Conservation (phyloP, 2,329 filamentous ascomycete genomes). For the Fusarium veterinarium region DNA sequence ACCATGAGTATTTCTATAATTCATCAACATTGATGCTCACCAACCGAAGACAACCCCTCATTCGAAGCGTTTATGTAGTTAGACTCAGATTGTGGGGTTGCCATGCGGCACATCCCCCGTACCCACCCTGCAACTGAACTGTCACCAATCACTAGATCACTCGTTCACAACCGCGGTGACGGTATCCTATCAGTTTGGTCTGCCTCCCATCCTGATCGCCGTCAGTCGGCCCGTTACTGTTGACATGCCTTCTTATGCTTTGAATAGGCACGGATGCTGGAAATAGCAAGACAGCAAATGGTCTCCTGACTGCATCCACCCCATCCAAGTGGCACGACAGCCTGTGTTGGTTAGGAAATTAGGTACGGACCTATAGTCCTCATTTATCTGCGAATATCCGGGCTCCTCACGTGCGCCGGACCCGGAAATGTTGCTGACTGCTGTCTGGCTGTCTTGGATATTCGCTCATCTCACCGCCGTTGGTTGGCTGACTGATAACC, state of each 20-base stretch:
- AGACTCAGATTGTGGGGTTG: slow-evolving; percentile 41
- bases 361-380: not conserved
- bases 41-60: slow-evolving; percentile 29
- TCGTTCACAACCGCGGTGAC: slow-evolving; percentile 41
- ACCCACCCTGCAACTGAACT: slow-evolving; percentile 26
- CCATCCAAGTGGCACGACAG: not conserved
- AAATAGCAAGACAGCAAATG: not conserved
- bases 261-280: not conserved
- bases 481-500: not conserved
- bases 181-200: slow-evolving; percentile 47
- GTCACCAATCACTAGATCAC: slow-evolving; percentile 41
- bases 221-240: slow-evolving; percentile 47
- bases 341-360: slow-evolving; percentile 3
- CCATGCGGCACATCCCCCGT: slow-evolving; percentile 41
- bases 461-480: not conserved
- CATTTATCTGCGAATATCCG: slow-evolving; percentile 3
- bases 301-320: slow-evolving; percentile 3
- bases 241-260: slow-evolving; percentile 13
- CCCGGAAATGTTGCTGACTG: not conserved
- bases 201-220: slow-evolving; percentile 30
- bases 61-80: slow-evolving; percentile 9
- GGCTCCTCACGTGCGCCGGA: slow-evolving; percentile 1
- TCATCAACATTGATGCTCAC: slow-evolving; percentile 7
- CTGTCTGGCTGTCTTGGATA: not conserved
- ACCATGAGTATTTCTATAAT: not conserved